Evolutionary conservation across 257 asterid species (phyloP).

Genomic region (Echium plantagineum): DNA sequence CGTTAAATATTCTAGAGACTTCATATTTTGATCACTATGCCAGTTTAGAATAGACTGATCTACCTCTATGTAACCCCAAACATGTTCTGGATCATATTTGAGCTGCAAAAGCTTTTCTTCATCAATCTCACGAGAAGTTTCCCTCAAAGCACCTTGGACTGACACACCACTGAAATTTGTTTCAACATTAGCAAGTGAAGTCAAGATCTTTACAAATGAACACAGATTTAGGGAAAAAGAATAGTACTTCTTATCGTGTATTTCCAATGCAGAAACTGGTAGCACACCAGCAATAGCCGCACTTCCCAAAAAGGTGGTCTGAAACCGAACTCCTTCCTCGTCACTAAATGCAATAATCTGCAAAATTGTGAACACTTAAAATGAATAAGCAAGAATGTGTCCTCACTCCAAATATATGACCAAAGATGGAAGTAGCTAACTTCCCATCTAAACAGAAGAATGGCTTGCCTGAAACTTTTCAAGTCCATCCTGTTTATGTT

Average conservation of each 20-base stretch:
- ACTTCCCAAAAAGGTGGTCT: constrained; percentile 93
- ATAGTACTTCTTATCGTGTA: constrained; percentile 72
- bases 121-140: constrained; percentile 48
- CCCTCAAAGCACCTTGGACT: constrained; percentile 76
- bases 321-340: constrained; percentile 98
- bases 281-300: constrained; percentile 95
- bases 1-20: constrained; percentile 7
- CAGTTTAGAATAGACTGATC: neutral
- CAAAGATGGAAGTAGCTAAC: no score
- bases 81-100: constrained; percentile 72
- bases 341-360: constrained; percentile 96
- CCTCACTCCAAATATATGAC: no score
- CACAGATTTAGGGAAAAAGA: constrained; percentile 19
- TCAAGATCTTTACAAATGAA: constrained; percentile 2
- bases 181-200: constrained; percentile 23
- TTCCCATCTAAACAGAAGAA: no score
- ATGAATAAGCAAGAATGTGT: no score
- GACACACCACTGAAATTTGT: constrained; percentile 76
- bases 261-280: constrained; percentile 56
- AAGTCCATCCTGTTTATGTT: no score
- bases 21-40: neutral
- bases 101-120: constrained; percentile 76
- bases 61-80: constrained; percentile 91
- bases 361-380: neutral
- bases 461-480: no score